Conservation (phyloP, 352 stramenopile species). For the Phytophthora pluvialis region DNA sequence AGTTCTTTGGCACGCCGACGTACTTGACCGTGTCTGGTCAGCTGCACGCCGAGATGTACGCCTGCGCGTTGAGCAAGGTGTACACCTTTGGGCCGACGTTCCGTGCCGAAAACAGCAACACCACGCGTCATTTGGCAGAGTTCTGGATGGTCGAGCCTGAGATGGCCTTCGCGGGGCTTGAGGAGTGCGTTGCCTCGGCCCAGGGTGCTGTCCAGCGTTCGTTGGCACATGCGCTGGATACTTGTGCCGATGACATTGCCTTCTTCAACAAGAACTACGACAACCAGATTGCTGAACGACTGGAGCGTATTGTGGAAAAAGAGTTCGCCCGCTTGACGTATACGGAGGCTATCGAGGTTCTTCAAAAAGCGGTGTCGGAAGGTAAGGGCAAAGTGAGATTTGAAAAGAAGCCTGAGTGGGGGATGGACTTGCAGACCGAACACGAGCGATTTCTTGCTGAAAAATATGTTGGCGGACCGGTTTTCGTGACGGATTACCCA, state of each 20-base stretch:
- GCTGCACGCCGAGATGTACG: conserved; percentile 97
- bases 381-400: conserved; percentile 65
- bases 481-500: conserved; percentile 99
- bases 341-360: conserved; percentile 93
- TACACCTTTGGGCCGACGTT: conserved; percentile 99
- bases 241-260: conserved; percentile 90
- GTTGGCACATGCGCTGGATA: conserved; percentile 81
- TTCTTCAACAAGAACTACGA: conserved; percentile 95
- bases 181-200: conserved; percentile 94
- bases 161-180: conserved; percentile 82
- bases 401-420: conserved; percentile 89
- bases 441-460: conserved; percentile 97
- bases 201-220: conserved; percentile 93
- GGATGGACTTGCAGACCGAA: conserved; percentile 97
- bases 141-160: conserved; percentile 99
- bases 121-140: conserved; percentile 95
- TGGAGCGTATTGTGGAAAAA: conserved; percentile 81
- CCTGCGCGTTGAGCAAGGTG: conserved; percentile 96
- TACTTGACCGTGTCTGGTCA: conserved; percentile 93
- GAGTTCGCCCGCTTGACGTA: conserved; percentile 96
- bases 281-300: conserved; percentile 78
- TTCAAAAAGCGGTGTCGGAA: conserved; percentile 77
- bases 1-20: conserved; percentile 95
- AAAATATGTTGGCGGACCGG: conserved; percentile 67
- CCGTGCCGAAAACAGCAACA: conserved; percentile 98